Evolutionary conservation across 1,284 basidiomycete species (phyloP), one percentile per base, ranked within the genome.

Genomic region (Microbotryum silenes-acaulis): DNA sequence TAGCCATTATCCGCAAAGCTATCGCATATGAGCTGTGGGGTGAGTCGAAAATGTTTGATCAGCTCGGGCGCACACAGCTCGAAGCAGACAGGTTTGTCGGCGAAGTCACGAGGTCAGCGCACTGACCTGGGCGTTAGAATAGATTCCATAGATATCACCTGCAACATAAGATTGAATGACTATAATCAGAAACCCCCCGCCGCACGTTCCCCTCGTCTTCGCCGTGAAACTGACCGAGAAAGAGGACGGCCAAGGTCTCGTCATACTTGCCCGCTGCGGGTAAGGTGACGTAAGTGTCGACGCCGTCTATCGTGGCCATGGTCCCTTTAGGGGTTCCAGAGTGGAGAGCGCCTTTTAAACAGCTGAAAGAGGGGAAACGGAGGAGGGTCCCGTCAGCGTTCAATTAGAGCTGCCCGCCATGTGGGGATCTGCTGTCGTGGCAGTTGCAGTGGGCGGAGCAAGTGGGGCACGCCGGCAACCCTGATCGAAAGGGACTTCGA

Each of bases 1-100:
- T 82, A 85, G 14, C 87, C 87, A 66, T 86, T 85, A 31, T 77
- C 78, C 20, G 87, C 86, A 75, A 85, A 89, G 71, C 83, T 84
- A 70, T 90, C 88, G 16, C 79, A 82, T 56, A 65, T 57, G 49
- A 67, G 60, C 53, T 57, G 62, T 7, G 51, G 8, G 16, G 10
- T 12, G 6, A 20, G 42, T 48, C n/a, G 31, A n/a, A 44, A 16
- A 55, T n/a, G 25, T 29, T 29, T 48, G 31, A 60, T 31, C 64
- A 66, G 0, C 27, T 27, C 27, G 27, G 27, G 27, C 27, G 27
- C 27, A 6, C 27, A 27, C 27, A 27, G 5, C 27, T 27, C 27
- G 27, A 27, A 16, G 46, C 50, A 12, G 14, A 44, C 29, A 27
- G 27, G 27, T 51, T 55, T 60, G 37, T 27, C 59, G 57, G 23